Evolutionary conservation across 352 stramenopile genomes (phyloP).

Genomic region (Phytopythium helicoides): DNA sequence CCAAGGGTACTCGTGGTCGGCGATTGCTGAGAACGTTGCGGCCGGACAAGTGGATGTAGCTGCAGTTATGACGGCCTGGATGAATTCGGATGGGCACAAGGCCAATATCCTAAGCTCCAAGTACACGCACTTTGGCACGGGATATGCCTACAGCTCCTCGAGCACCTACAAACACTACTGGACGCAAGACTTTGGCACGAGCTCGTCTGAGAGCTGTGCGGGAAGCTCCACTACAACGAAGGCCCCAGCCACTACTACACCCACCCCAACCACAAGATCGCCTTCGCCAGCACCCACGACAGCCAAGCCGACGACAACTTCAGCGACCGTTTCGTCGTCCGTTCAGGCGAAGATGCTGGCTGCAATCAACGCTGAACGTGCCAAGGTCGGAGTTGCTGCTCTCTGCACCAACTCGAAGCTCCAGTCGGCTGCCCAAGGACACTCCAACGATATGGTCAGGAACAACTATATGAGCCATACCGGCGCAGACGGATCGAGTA

Average conservation of each 20-base stretch:
- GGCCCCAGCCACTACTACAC: too few species aligned
- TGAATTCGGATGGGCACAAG: slow-evolving; percentile 41
- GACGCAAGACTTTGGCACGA: slow-evolving; percentile 53
- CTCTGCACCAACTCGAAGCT: too few species aligned
- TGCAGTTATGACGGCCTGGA: slow-evolving; percentile 46
- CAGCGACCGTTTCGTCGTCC: too few species aligned
- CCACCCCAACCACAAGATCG: too few species aligned
- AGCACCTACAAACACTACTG: slow-evolving; percentile 52
- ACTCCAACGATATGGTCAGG: too few species aligned
- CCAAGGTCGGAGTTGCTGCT: too few species aligned
- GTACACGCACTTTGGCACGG: slow-evolving; percentile 25
- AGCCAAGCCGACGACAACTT: too few species aligned
- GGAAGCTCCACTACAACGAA: too few species aligned
- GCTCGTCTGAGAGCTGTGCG: slow-evolving; percentile 15
- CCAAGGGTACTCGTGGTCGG: slow-evolving; percentile 31
- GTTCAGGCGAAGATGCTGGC: slow-evolving; percentile 33
- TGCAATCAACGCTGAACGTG: slow-evolving; percentile 50
- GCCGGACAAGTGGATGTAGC: slow-evolving; percentile 36
- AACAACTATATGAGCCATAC: too few species aligned
- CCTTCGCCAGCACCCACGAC: too few species aligned
- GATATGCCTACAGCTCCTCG: slow-evolving; percentile 39
- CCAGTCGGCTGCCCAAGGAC: too few species aligned
- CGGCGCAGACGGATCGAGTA: too few species aligned
- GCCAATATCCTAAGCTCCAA: slow-evolving; percentile 39
- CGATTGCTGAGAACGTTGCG: slow-evolving; percentile 50